Base-by-base conservation (phyloP, 306 rosid genomes). In the cucumber (Cucumis sativus) region DNA sequence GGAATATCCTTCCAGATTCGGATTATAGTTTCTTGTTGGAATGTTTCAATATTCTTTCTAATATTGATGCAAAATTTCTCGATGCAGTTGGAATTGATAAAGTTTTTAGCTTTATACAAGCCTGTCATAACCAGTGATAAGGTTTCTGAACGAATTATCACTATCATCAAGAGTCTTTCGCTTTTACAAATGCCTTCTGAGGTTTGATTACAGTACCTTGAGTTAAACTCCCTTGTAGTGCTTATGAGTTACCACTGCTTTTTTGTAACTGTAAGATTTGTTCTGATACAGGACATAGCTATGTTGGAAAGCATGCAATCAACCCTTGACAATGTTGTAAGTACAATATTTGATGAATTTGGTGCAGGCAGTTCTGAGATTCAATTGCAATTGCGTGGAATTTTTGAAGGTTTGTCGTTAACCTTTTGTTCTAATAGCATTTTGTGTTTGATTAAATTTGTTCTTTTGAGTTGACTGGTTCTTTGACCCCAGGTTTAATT, bases 241-340 rank as follows among this genome's bases (percentile, higher is more conserved):
- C 51, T 74, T 76, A 51, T 10, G 78, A 76, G 77, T 65, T 39
- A 77, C 80, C 45, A 25, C 67, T 57, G 56, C 73, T 70, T 40
- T 75, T 61, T 9, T 28, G 20, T 57, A 8, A 78, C 20, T 64
- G 18, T 43, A 23, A 20, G 55, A 60, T 66, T 51, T 75, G 37
- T 76, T 79, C 28, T 81, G 73, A 71, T 87, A 28, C 84, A 95
- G 99, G 96, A 92, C 82, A 67, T 90, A 62, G 88, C 93, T 67
- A 87, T 95, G 79, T 81, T 91, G 88, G 99, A 95, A 81, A 91
- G 91, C 91, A 92, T 87, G 97, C 99, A 95, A 78, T 82, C 82
- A 86, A 89, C 93, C 81, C 80, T 95, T 77, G 97, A 92, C 80
- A 92, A 81, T 87, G 89, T 95, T 78, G 92, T 88, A 28, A 86